Evolutionary conservation across 768 basidiomycete species (phyloP).

Genomic region (Boletus sensibilis): DNA sequence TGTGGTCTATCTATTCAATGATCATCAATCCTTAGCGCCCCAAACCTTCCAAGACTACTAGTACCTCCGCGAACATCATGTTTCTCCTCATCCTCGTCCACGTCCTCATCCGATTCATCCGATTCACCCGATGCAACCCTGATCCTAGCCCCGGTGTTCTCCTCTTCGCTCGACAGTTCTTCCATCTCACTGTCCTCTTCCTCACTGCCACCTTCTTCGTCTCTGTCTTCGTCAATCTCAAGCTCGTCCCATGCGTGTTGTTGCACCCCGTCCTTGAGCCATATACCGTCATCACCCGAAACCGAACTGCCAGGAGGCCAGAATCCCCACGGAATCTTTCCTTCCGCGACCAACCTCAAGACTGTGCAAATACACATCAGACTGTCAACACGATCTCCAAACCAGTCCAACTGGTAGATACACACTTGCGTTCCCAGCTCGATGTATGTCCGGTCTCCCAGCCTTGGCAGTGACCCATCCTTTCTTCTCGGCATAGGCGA

Average conservation of each 20-base stretch:
- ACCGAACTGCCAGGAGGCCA: conserved; percentile 58
- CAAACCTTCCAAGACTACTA: conserved; percentile 30
- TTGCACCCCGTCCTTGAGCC: conserved; percentile 43
- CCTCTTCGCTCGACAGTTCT: conserved; percentile 13
- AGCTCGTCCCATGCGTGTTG: conserved; percentile 24
- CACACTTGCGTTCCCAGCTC: conserved; percentile 88
- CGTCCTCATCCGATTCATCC: conserved; percentile 19
- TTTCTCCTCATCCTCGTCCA: conserved; percentile 14
- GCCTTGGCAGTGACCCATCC: conserved; percentile 91
- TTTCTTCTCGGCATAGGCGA: conserved; percentile 70
- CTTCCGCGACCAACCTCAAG: conserved; percentile 80
- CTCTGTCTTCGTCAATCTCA: conserved; percentile 32
- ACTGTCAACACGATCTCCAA: neutral
- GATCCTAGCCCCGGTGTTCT: neutral
- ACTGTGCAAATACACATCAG: conserved; percentile 43
- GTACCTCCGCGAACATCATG: neutral
- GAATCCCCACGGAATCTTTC: conserved; percentile 79
- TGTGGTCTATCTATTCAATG: conserved; percentile 8
- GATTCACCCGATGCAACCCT: conserved; percentile 13
- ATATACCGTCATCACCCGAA: conserved; percentile 50
- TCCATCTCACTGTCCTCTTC: conserved; percentile 23
- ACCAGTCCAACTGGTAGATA: conserved; percentile 12
- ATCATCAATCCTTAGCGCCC: conserved; percentile 29
- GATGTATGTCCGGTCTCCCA: conserved; percentile 82
- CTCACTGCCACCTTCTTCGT: conserved; percentile 33